Percentiles rank a stretch among this genome's conserved stretches.
These are phyloP conservation scores for Cladosporium sphaerospermum DNA, from an alignment of 2,329 filamentous ascomycete genomes.

Conservation along the genomic window DNA sequence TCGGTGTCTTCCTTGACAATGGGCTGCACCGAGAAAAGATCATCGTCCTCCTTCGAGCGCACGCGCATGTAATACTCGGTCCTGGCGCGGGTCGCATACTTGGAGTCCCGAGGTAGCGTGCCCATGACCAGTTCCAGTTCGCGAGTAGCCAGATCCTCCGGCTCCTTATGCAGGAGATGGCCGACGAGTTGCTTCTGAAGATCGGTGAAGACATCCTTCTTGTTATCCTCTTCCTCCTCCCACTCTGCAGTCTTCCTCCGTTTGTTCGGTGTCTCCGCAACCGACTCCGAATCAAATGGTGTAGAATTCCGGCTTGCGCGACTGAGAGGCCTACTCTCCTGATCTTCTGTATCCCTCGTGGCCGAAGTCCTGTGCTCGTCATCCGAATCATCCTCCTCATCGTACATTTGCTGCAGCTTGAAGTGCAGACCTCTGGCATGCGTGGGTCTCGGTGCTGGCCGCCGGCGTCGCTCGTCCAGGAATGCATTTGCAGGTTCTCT, in stretches of 20 bases:
- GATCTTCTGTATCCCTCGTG: slow-evolving; percentile 74
- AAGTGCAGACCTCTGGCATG: slow-evolving; percentile 76
- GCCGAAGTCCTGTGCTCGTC: slow-evolving; percentile 62
- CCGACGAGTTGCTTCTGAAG: slow-evolving; percentile 42
- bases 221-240: slow-evolving; percentile 40
- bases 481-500: slow-evolving; percentile 41
- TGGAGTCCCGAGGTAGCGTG: slow-evolving; percentile 50
- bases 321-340: slow-evolving; percentile 74
- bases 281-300: slow-evolving; percentile 46
- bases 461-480: slow-evolving; percentile 54
- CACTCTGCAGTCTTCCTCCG: slow-evolving; percentile 40
- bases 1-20: slow-evolving; percentile 42
- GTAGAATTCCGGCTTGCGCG: slow-evolving; percentile 53
- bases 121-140: slow-evolving; percentile 47
- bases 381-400: slow-evolving; percentile 76
- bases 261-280: slow-evolving; percentile 37
- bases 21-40: slow-evolving; percentile 62
- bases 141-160: slow-evolving; percentile 63
- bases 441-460: slow-evolving; percentile 51
- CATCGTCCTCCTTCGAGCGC: slow-evolving; percentile 77
- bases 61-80: slow-evolving; percentile 67
- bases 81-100: slow-evolving; percentile 69
- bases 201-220: slow-evolving; percentile 43
- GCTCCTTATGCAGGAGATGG: slow-evolving; percentile 51
- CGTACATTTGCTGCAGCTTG: slow-evolving; percentile 64